Base-by-base conservation (phyloP, 441 rosid genomes). In the Erodium moschatum region DNA sequence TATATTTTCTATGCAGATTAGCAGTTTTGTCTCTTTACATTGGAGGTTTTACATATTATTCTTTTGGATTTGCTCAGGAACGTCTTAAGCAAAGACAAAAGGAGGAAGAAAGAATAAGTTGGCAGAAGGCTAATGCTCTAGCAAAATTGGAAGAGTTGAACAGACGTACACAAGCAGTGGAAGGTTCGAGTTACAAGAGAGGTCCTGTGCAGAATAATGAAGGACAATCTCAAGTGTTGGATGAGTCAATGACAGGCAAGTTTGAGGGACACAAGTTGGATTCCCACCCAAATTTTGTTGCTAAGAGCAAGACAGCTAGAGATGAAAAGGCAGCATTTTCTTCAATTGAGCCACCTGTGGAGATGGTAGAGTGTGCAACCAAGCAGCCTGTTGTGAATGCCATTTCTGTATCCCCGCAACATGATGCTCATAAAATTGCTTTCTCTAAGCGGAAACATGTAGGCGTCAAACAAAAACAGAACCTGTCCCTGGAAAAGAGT, bases 61-160 rank as follows among this genome's bases (percentile, higher is more conserved):
- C 69, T 80, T 15, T 70, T 79, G 78, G 38, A 48, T 66, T 72
- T 75, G 96, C 96, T 65, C 81, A 78, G 81, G 84, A 86, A 74
- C 86, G 92, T 73, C 79, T 73, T 69, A 87, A 82, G 71, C 91
- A 87, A 70, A 78, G 85, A 40, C 84, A 88, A 73, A 79, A 82
- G 71, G 97, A 88, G 82, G 98, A 90, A 80, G 98, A 92, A 76
- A 96, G 90, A 74, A 81, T 75, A 31, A 92, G 84, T 80, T 90
- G 85, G 16, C 94, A 89, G 85, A 88, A 79, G 80, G 94, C 96
- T 70, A 92, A 84, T 86, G 92, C 98, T 68, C 77, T 75, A 62
- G 90, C 89, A 64, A 92, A 90, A 81, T 72, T 87, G 72, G 90
- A 84, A 73, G 97, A 87, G 81, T 75, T 92, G 85, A 79, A 92